These are phyloP conservation scores for Begonia fuchsioides DNA, from an alignment of 306 rosid species.

Conservation along the genomic window DNA sequence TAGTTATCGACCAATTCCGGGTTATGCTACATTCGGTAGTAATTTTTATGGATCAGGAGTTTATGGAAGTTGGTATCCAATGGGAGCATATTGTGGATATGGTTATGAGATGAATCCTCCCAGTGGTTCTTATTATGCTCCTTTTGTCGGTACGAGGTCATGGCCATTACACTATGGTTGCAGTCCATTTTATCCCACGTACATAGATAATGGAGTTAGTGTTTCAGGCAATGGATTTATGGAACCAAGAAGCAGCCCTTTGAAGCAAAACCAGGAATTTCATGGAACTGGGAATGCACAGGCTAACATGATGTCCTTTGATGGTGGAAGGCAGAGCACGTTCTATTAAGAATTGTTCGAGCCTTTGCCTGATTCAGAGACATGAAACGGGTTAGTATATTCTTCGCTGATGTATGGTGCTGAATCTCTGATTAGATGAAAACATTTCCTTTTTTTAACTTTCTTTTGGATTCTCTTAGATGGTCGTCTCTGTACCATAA, in stretches of 20 bases:
- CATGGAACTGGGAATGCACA: conserved; percentile 16
- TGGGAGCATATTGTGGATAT: conserved; percentile 29
- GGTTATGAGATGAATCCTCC: conserved; percentile 34
- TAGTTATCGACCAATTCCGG: conserved; percentile 19
- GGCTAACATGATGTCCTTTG: conserved; percentile 13
- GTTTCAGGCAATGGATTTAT: conserved; percentile 16
- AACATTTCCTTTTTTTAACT: background rate
- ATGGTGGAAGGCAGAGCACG: conserved; percentile 14
- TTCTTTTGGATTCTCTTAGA: background rate
- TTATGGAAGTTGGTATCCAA: conserved; percentile 43
- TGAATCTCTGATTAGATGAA: background rate
- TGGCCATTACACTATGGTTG: conserved; percentile 27
- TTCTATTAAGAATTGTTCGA: background rate
- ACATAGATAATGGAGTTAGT: conserved; percentile 25
- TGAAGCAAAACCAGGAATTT: background rate
- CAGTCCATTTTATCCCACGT: conserved; percentile 14
- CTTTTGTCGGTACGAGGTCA: conserved; percentile 22
- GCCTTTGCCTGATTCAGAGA: conserved; percentile 1
- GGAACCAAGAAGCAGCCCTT: conserved; percentile 17
- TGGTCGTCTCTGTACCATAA: conserved; percentile 11
- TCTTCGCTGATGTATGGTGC: conserved; percentile 21
- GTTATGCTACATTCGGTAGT: conserved; percentile 22
- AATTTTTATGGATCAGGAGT: conserved; percentile 21
- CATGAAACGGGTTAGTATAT: conserved; percentile 22
- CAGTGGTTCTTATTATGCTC: conserved; percentile 29